These are phyloP conservation scores for Coelastrella sp. DNA, from an alignment of 139 green algal genomes.

Conservation along the genomic window DNA sequence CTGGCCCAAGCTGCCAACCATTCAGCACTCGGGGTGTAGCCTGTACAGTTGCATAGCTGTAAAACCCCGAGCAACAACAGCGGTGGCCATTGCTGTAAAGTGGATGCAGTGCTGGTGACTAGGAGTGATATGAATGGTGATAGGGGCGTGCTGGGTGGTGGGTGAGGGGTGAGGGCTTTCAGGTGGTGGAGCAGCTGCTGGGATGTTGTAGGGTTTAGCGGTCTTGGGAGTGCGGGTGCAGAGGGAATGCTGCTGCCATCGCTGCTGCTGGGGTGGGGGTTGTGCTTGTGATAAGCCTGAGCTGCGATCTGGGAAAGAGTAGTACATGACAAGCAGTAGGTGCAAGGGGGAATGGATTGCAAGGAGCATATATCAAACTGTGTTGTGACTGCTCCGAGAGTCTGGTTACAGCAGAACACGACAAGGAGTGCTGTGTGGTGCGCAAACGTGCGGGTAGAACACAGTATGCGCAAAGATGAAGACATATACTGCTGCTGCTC, in stretches of 20 bases:
- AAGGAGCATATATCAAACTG: too few relatives aligned
- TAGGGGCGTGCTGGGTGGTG: conserved; percentile 7
- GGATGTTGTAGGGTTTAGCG: neutral
- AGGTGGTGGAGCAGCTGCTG: conserved; percentile 11
- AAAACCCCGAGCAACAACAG: neutral
- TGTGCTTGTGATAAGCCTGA: neutral
- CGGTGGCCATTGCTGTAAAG: neutral
- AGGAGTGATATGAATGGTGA: neutral
- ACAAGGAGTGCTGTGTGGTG: too few relatives aligned
- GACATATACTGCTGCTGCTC: too few relatives aligned
- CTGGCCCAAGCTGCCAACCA: conserved; percentile 12
- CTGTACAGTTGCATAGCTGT: neutral
- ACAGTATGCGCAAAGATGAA: too few relatives aligned
- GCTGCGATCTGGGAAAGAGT: too few relatives aligned
- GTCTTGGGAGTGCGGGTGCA: neutral
- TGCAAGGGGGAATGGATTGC: too few relatives aligned
- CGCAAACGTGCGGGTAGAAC: too few relatives aligned
- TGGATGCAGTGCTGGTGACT: neutral
- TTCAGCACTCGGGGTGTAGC: neutral
- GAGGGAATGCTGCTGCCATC: conserved; percentile 5
- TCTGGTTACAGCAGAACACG: too few relatives aligned
- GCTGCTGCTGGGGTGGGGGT: conserved; percentile 15
- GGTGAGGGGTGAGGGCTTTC: neutral
- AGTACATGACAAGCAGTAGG: too few relatives aligned
- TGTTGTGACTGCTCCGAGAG: too few relatives aligned